Evolutionary conservation across 1,284 basidiomycete species (phyloP), one percentile per base, ranked within the genome.

Genomic region (Fomitopsis betulina): DNA sequence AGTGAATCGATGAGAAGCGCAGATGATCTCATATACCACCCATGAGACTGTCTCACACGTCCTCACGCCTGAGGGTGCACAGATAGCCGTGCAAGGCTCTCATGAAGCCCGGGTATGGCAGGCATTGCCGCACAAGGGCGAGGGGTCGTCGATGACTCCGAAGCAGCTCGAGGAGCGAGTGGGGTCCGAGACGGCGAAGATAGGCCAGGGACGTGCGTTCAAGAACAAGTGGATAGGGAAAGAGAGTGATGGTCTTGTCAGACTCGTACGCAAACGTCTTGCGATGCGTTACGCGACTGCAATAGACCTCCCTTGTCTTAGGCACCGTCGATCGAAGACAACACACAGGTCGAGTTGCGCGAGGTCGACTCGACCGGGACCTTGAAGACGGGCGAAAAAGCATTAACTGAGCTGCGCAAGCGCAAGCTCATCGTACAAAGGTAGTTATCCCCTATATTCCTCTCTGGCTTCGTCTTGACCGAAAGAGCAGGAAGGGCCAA

Each of bases 171-270:
- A 91, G 75, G 81, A 82, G 64, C 73, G 76, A 57, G 82, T 97
- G 10, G 94, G 94, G 10, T 87, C 90, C 58, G 93, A 96, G 65
- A 82, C 84, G 5, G 86, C 91, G 19, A 96, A 95, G 77, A 83
- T 91, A 61, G 97, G 97, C 2, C 97, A 99, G 74, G 89, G 90
- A 30, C 86, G 92, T 63, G 97, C 96, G 23, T 98, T 99, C 84
- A 97, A 96, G 78, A 96, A 93, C 70, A 93, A 92, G 64, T 99
- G 97, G 96, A 94, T 98, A 63, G 83, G 81, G 32, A 98, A 98
- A 74, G 91, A 96, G 63, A 93, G 92, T 3, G 84, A 86, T 63
- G 93, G 94, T 21, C 86, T 98, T 60, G 86, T 98, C 56, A 90
- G 91, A 74, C 78, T 88, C 60, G 94, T 96, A 57, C 66, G 91